phyloP scores from a whole-genome alignment of 2,329 filamentous ascomycete species.

The Macrophomina tecta region DNA sequence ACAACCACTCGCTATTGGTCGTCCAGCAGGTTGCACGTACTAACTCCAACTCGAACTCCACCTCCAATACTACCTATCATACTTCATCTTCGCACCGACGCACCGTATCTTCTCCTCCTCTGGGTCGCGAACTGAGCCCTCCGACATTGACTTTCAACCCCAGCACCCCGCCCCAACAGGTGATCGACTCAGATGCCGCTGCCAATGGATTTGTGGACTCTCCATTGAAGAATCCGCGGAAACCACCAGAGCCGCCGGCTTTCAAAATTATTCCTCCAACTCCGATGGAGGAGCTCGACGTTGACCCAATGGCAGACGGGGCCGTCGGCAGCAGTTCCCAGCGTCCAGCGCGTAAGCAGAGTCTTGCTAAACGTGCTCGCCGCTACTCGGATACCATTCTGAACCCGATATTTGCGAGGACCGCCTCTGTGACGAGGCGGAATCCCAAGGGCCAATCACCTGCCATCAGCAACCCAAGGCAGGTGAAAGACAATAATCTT shows the following conservation, averaged over 20 bases:
- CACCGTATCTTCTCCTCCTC: constrained; percentile 10
- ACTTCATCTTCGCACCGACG: constrained; percentile 2
- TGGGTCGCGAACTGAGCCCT: constrained; percentile 26
- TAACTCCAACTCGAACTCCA: constrained; percentile 33
- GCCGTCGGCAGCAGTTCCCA: constrained; percentile 32
- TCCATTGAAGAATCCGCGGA: constrained; percentile 64
- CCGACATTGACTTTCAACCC: constrained; percentile 41
- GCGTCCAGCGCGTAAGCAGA: constrained; percentile 45
- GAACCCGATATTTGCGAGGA: constrained; percentile 46
- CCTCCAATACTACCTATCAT: constrained; percentile 2
- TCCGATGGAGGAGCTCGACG: constrained; percentile 54
- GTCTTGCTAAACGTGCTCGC: constrained; percentile 51
- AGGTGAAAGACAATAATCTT: constrained; percentile 52
- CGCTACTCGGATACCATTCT: constrained; percentile 55
- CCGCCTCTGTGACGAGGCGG: not conserved
- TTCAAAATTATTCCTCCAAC: constrained; percentile 63
- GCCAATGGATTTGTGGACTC: constrained; percentile 53
- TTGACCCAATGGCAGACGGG: constrained; percentile 38
- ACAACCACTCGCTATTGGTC: constrained; percentile 68
- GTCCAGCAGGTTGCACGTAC: constrained; percentile 58
- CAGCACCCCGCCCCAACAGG: constrained; percentile 45
- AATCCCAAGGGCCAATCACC: constrained; percentile 33
- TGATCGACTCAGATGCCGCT: constrained; percentile 24
- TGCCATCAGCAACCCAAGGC: constrained; percentile 31
- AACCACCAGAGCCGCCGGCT: constrained; percentile 62